Evolutionary conservation across 192 early-diverging fungal genomes (phyloP), one percentile per base, ranked within the genome.

Genomic region (Podila verticillata): DNA sequence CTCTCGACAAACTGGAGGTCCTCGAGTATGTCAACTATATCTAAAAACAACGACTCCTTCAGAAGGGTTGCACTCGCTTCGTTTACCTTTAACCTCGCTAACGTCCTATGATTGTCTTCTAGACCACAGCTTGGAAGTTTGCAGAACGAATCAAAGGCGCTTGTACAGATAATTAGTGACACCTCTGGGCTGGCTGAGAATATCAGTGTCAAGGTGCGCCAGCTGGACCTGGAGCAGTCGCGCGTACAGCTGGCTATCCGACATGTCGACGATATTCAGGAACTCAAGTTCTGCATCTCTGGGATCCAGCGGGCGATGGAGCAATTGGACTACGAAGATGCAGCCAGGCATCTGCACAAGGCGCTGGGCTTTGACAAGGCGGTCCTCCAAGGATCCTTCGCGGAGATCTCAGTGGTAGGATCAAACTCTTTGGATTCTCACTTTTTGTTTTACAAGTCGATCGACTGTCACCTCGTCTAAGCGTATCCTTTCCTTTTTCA

Each of bases 151-250:
- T 85, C 86, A 17, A 84, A 81, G 35, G 61, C 66, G 31, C 68
- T 90, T 44, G 81, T 87, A 48, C 83, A 81, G 34, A 84, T 91
- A 26, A 87, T 95, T 32, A 82, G 84, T 47, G 85, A 84, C 29
- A 95, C 94, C 4, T 88, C 94, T 0, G 73, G 80, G 12, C 85
- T 94, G 66, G 95, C 96, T 0, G 94, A 94, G 44, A 87, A 86
- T 8, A 96, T 98, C 63, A 95, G 93, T 72, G 92, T 86, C 24
- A 94, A 93, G 74, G 95, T 98, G 58, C 84, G 96, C 28, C 89
- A 92, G 68, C 75, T 98, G 36, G 96, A 98, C 82, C 82, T 89
- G 62, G 94, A 96, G 68, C 89, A 94, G 74, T 89, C 89, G 20
- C 85, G 91, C 34, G 92, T 96, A 10, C 90, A 91, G 74, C 75